phyloP scores from a whole-genome alignment of 2,329 filamentous ascomycete genomes.

The Aspergillus sp. region DNA sequence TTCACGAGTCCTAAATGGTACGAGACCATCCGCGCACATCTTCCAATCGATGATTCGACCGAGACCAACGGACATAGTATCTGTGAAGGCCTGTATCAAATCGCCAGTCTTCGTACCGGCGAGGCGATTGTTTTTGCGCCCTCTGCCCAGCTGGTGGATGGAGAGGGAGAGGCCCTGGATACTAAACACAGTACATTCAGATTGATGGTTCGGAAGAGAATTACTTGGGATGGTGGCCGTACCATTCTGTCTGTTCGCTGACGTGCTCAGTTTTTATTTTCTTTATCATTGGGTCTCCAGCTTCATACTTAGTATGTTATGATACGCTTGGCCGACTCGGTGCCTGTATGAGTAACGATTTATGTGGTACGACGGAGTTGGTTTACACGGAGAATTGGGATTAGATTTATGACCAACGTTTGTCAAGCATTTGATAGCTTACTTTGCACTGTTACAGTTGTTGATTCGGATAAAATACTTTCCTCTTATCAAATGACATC shows the following conservation, averaged over 20 bases:
- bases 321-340: not conserved
- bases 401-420: too few relatives aligned
- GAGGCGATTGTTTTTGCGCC: slow-evolving; percentile 27
- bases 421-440: too few relatives aligned
- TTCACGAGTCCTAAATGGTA: not conserved
- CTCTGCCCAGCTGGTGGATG: slow-evolving; percentile 21
- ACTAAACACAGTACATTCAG: slow-evolving; percentile 20
- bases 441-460: too few relatives aligned
- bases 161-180: slow-evolving; percentile 11
- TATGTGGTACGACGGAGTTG: not conserved
- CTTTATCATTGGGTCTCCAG: too few relatives aligned
- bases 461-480: too few relatives aligned
- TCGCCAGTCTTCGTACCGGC: slow-evolving; percentile 25
- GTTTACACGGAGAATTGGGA: too few relatives aligned
- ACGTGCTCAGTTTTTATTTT: too few relatives aligned
- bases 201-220: slow-evolving; percentile 23
- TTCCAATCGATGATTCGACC: too few relatives aligned
- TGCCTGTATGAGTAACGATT: not conserved
- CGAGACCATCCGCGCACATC: slow-evolving; percentile 34
- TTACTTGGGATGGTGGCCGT: slow-evolving; percentile 27
- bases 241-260: slow-evolving; percentile 14
- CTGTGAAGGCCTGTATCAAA: slow-evolving; percentile 18
- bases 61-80: too few relatives aligned
- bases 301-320: too few relatives aligned
- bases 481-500: too few relatives aligned